A percentile compares a stretch with the other conserved stretches of the same genome.
Conservation (phyloP, 2,329 filamentous ascomycete species). For the Trichophyton equinum region DNA sequence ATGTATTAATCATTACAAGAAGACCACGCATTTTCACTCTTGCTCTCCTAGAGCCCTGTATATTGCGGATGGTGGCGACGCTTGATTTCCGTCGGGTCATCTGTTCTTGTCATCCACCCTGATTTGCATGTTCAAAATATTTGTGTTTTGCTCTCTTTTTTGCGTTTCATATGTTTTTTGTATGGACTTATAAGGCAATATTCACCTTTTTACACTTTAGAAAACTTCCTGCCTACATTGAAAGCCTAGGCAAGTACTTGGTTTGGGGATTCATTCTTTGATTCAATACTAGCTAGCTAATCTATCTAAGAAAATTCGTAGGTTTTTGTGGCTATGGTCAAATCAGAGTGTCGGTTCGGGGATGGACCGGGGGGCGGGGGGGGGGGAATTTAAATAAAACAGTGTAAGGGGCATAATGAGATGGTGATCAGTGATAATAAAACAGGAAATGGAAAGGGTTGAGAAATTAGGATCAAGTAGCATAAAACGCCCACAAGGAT, state of each 20-base stretch:
- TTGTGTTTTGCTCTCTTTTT: not conserved
- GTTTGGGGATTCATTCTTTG: not conserved
- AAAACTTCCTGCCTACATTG: not conserved
- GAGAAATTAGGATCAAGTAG: not conserved
- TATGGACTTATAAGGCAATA: not conserved
- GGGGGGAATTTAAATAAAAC: not conserved
- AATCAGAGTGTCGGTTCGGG: too few relatives aligned
- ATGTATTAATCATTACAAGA: constrained; percentile 2
- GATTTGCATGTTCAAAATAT: constrained; percentile 1
- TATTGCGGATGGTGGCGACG: not conserved
- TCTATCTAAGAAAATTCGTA: constrained; percentile 3
- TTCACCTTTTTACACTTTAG: not conserved
- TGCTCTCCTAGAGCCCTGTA: constrained; percentile 4
- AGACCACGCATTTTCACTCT: not conserved
- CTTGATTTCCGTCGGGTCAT: not conserved
- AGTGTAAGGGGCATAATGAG: not conserved
- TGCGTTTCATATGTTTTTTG: not conserved
- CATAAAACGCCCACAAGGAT: not conserved
- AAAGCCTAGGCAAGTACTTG: not conserved
- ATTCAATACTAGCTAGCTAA: not conserved
- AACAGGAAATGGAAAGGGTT: not conserved
- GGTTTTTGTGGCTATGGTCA: not conserved
- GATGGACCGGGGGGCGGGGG: not conserved
- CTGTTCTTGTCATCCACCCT: not conserved
- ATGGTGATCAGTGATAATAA: not conserved